A percentile compares a stretch with the other conserved stretches of the same genome.
Evolutionary conservation across 2,329 filamentous ascomycete genomes (phyloP).

Genomic region (Penicillium sp.): DNA sequence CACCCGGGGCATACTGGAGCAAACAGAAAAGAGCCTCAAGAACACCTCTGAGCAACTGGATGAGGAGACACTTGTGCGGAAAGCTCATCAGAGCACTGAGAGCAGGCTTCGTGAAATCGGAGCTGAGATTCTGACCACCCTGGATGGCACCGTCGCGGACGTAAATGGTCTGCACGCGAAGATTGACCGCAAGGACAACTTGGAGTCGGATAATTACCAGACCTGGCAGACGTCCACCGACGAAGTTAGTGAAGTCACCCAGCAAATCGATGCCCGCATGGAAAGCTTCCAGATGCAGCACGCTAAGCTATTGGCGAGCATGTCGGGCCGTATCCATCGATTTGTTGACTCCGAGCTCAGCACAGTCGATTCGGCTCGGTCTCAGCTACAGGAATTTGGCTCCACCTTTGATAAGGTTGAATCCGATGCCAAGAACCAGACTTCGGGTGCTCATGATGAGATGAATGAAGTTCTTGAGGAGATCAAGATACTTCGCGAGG

Average conservation of each 20-base stretch:
- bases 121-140: conserved; percentile 70
- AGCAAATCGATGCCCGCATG: conserved; percentile 72
- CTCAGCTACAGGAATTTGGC: conserved; percentile 68
- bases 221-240: conserved; percentile 75
- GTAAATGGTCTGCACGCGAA: conserved; percentile 82
- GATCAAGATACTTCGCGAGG: conserved; percentile 83
- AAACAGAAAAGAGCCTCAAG: conserved; percentile 80
- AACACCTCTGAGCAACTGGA: conserved; percentile 73
- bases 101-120: conserved; percentile 71
- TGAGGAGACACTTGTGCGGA: conserved; percentile 75
- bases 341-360: conserved; percentile 75
- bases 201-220: conserved; percentile 75
- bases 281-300: conserved; percentile 71
- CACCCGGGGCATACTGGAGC: conserved; percentile 76
- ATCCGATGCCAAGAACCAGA: conserved; percentile 58
- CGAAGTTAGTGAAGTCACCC: conserved; percentile 73
- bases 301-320: conserved; percentile 62
- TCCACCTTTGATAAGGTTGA: conserved; percentile 66
- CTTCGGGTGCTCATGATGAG: conserved; percentile 64
- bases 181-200: conserved; percentile 76
- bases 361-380: conserved; percentile 67
- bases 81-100: conserved; percentile 85
- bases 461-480: conserved; percentile 92
- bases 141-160: conserved; percentile 75
- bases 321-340: conserved; percentile 69